Evolutionary conservation across 1,139 yeast species (phyloP).

Genomic region (Debaryomyces coudertii): DNA sequence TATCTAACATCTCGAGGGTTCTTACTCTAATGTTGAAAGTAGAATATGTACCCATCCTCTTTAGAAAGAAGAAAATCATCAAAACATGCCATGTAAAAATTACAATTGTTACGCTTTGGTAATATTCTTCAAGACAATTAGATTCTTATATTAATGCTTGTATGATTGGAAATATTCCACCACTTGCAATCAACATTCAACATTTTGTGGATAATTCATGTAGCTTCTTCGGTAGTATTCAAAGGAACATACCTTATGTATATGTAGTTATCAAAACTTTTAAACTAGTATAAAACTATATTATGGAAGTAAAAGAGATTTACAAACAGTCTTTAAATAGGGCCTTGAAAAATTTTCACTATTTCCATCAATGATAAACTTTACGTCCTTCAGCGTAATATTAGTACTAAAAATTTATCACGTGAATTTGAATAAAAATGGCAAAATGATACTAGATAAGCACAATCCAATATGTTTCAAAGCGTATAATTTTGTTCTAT

Average conservation of each 20-base stretch:
- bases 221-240: constrained; percentile 3
- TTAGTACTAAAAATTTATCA: not conserved
- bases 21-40: constrained; percentile 22
- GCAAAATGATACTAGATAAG: constrained; percentile 1
- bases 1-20: constrained; percentile 33
- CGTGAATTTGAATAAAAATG: not conserved
- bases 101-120: constrained; percentile 10
- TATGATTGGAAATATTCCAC: constrained; percentile 4
- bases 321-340: not conserved
- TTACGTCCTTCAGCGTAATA: not conserved
- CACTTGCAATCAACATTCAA: not conserved
- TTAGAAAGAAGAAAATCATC: constrained; percentile 9
- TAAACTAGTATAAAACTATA: not conserved
- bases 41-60: constrained; percentile 8
- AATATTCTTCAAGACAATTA: constrained; percentile 20
- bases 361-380: not conserved
- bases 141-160: constrained; percentile 19
- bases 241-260: not conserved
- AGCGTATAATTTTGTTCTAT: not conserved
- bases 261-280: not conserved
- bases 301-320: not conserved
- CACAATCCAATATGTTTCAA: not conserved
- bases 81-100: constrained; percentile 6
- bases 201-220: constrained; percentile 1
- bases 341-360: constrained; percentile 1